Conservation (phyloP, 495 filamentous ascomycete species). For the Neurospora discreta region DNA sequence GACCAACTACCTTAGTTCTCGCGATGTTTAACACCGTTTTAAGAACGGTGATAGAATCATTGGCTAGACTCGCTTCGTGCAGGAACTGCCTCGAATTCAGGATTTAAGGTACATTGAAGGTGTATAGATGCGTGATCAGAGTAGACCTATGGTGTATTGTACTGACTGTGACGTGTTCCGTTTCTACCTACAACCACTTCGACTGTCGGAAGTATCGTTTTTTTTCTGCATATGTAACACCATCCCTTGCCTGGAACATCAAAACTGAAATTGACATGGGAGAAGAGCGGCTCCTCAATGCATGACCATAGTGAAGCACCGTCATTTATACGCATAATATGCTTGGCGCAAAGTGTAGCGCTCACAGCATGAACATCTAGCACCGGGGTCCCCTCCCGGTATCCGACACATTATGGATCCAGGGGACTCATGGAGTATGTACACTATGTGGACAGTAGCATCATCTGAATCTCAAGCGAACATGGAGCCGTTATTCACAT, state of each 20-base stretch:
- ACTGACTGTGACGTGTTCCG: no score
- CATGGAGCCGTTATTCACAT: background rate
- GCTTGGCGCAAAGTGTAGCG: background rate
- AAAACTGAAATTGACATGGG: background rate
- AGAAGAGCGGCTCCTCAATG: background rate
- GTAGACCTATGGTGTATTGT: no score
- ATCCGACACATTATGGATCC: background rate
- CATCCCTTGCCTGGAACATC: background rate
- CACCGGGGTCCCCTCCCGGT: background rate
- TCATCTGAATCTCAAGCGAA: background rate
- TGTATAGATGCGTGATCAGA: no score
- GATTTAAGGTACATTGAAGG: no score
- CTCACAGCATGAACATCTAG: background rate
- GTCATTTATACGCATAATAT: background rate
- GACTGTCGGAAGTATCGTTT: background rate
- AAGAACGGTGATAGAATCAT: no score
- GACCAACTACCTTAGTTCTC: background rate
- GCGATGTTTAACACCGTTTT: background rate
- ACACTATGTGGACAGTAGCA: background rate
- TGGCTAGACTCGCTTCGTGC: no score
- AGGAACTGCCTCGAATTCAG: no score
- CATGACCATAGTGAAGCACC: background rate
- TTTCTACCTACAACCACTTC: no score
- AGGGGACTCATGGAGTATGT: background rate
- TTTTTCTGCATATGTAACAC: background rate